Evolutionary conservation across 768 basidiomycete genomes (phyloP).

Genomic region (Lactarius vividus): DNA sequence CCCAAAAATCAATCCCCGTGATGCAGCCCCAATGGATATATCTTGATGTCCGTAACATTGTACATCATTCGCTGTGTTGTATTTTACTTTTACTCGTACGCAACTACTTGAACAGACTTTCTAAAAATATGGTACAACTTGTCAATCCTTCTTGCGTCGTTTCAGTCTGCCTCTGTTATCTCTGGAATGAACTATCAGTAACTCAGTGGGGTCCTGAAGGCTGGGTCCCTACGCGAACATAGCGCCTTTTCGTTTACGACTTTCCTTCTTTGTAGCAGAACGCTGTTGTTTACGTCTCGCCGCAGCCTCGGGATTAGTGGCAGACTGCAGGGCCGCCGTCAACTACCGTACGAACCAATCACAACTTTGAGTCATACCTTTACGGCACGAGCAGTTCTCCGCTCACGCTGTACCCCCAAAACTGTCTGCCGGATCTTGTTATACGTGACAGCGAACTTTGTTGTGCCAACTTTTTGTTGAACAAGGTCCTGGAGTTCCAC

Average conservation of each 20-base stretch:
- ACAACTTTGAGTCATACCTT: slow-evolving; percentile 38
- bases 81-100: slow-evolving; percentile 23
- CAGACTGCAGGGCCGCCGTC: slow-evolving; percentile 43
- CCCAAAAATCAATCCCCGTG: slow-evolving; percentile 39
- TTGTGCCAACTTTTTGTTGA: slow-evolving; percentile 84
- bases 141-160: slow-evolving; percentile 40
- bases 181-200: slow-evolving; percentile 32
- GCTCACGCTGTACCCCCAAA: slow-evolving; percentile 62
- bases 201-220: slow-evolving; percentile 4
- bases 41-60: slow-evolving; percentile 32
- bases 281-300: slow-evolving; percentile 71
- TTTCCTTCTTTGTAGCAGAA: slow-evolving; percentile 79
- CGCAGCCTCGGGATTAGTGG: slow-evolving; percentile 71
- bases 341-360: not conserved
- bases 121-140: not conserved
- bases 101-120: not conserved
- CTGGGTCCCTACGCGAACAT: slow-evolving; percentile 52
- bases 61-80: slow-evolving; percentile 17
- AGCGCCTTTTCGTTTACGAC: slow-evolving; percentile 72
- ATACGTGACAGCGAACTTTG: slow-evolving; percentile 76
- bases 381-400: slow-evolving; percentile 53
- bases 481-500: slow-evolving; percentile 85
- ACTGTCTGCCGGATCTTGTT: slow-evolving; percentile 75
- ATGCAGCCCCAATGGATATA: slow-evolving; percentile 43
- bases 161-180: slow-evolving; percentile 51